These are phyloP conservation scores for Euclidium syriacum DNA, from an alignment of 345 rosid genomes.

Conservation along the genomic window DNA sequence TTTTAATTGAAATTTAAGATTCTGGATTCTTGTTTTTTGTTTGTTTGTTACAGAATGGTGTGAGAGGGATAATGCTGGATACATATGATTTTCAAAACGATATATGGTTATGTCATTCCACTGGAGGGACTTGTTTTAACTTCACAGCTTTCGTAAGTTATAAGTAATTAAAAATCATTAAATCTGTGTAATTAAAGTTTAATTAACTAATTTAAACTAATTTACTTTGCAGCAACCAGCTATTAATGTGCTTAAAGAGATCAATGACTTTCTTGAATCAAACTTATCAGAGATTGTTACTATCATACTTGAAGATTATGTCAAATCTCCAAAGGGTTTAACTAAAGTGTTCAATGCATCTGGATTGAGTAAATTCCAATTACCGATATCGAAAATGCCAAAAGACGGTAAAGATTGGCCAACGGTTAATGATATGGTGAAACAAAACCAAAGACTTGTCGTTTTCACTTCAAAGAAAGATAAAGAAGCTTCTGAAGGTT, in stretches of 20 bases:
- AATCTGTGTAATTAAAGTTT: neutral
- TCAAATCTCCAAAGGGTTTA: conserved; percentile 62
- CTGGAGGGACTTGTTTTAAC: conserved; percentile 60
- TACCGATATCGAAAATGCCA: conserved; percentile 82
- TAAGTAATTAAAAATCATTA: neutral
- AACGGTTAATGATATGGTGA: conserved; percentile 76
- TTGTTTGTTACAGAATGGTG: conserved; percentile 67
- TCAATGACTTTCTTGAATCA: conserved; percentile 53
- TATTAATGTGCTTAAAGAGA: conserved; percentile 66
- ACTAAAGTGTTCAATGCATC: conserved; percentile 76
- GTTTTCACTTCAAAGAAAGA: conserved; percentile 72
- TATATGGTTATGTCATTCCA: conserved; percentile 90
- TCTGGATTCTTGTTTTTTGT: neutral
- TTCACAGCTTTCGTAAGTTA: conserved; percentile 79
- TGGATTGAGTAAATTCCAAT: conserved; percentile 57
- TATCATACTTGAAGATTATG: conserved; percentile 92
- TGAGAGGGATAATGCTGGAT: conserved; percentile 91
- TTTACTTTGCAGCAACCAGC: conserved; percentile 66
- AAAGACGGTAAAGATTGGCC: conserved; percentile 89
- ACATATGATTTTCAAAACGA: conserved; percentile 77
- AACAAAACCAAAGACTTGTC: conserved; percentile 72
- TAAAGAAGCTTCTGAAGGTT: conserved; percentile 85
- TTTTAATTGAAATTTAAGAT: neutral
- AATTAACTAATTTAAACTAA: neutral
- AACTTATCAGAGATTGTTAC: conserved; percentile 85